Percentiles rank a stretch among this genome's conserved stretches.
These are phyloP conservation scores for Baorangia bicolor DNA, from an alignment of 768 basidiomycete genomes.

Conservation along the genomic window DNA sequence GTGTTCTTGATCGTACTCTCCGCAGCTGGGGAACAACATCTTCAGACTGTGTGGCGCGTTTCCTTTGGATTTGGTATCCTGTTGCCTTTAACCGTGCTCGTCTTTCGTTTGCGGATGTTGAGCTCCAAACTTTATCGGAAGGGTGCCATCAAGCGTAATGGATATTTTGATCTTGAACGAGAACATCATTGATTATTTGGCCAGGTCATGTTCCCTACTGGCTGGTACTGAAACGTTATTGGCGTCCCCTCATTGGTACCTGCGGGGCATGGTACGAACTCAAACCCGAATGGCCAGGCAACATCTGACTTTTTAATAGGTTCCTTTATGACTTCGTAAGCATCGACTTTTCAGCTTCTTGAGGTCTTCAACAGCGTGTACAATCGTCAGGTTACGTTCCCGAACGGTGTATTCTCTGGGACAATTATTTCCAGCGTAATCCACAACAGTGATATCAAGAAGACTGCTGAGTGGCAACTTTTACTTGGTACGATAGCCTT, in stretches of 20 bases:
- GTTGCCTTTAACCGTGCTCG: conserved; percentile 65
- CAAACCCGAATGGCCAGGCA: neutral
- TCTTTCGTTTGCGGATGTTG: conserved; percentile 72
- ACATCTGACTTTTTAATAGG: conserved; percentile 35
- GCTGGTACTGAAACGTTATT: conserved; percentile 61
- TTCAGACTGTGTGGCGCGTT: conserved; percentile 65
- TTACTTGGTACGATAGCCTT: conserved; percentile 59
- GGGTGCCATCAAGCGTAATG: conserved; percentile 62
- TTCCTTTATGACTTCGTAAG: conserved; percentile 68
- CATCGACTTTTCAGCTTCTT: neutral
- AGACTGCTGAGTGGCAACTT: conserved; percentile 70
- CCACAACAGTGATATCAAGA: conserved; percentile 50
- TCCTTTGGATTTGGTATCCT: conserved; percentile 64
- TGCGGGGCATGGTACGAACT: conserved; percentile 61
- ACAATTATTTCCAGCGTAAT: conserved; percentile 69
- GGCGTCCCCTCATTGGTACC: conserved; percentile 68
- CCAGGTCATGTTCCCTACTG: conserved; percentile 58
- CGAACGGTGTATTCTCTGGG: conserved; percentile 68
- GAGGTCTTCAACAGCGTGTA: neutral
- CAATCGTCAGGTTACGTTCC: conserved; percentile 56
- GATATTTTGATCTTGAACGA: neutral
- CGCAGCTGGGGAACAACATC: conserved; percentile 60
- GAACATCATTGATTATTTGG: conserved; percentile 2
- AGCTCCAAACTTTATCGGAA: conserved; percentile 62
- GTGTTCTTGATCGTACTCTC: conserved; percentile 69